Evolutionary conservation across 495 filamentous ascomycete genomes (phyloP).

Genomic region (Podospora didyma): DNA sequence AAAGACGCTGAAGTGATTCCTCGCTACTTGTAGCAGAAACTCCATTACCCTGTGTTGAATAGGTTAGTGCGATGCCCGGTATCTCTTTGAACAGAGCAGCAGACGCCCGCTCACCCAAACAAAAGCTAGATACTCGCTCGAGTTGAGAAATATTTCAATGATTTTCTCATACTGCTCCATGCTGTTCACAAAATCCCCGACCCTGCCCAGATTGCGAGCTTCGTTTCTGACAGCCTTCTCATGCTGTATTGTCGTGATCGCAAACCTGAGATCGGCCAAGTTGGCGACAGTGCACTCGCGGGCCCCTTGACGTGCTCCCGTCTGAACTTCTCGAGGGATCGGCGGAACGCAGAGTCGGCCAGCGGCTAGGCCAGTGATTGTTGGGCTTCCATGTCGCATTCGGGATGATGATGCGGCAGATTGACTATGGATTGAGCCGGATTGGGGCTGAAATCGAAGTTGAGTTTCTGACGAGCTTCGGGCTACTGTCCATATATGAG

Average conservation of each 20-base stretch:
- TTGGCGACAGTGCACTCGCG: background rate
- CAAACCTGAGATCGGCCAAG: background rate
- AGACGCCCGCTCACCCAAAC: background rate
- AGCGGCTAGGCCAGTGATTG: no score
- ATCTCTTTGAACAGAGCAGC: background rate
- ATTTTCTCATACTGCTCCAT: background rate
- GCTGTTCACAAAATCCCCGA: background rate
- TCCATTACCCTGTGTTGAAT: background rate
- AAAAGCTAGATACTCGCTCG: background rate
- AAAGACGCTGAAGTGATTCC: conserved; percentile 6
- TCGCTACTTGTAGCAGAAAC: conserved; percentile 4
- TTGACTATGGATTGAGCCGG: no score
- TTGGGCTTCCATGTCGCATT: no score
- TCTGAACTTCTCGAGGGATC: background rate
- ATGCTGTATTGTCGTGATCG: background rate
- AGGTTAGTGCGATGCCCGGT: background rate
- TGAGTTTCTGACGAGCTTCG: no score
- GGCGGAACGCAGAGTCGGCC: no score
- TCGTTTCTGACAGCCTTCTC: background rate
- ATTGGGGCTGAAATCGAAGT: no score
- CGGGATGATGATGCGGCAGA: no score
- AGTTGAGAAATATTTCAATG: background rate
- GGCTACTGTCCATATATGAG: no score
- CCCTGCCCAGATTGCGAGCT: background rate
- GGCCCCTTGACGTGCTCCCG: background rate